Base-by-base conservation (phyloP, 225 moss, liverwort and hornwort species). In the Antitrichia curtipendula region DNA sequence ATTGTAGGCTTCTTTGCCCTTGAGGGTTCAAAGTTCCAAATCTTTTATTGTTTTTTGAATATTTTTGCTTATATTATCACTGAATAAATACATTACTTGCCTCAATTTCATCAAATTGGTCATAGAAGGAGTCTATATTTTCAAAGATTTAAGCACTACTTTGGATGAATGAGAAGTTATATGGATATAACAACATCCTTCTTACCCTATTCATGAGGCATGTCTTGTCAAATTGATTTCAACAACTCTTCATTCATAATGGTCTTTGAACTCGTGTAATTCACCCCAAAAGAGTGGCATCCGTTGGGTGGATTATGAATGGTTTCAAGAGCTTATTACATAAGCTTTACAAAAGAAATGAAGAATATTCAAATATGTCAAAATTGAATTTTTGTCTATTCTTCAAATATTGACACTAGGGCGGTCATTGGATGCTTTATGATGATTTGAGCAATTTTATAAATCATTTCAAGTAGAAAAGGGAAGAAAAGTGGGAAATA, bases 61-160 rank as follows among this genome's bases (percentile, higher is more conserved):
- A 17, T 7, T 29, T 21, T 47, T 75, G 50, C 13, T 75, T 21
- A 32, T 20, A 49, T 49, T 74, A 7, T 74, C 7, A 29, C 32
- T 27, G 28, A 45, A 50, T 4, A 34, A 12, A 75, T 75, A 32
- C 5, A 50, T n/a, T 31, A 50, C 8, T 75, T 75, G 10, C 75
- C 3, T 50, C 31, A 32, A 50, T 13, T 50, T 21, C 49, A 50
- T 50, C 75, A 34, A 8, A 21, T 21, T 31, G 21, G 32, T 75
- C 3, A 21, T 21, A 21, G 2, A 1, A 7, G 1, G 8, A 43
- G 5, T 0, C 5, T 29, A 15, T 70, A 1, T 23, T 47, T 11
- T 29, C 16, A 47, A 29, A 47, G 17, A 28, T 43, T 28, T 10
- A 72, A 45, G 16, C 0, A 0, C 10, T 72, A 27, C 22, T 43